These are phyloP conservation scores for Boletus coccyginus DNA, from an alignment of 768 basidiomycete species.

Conservation along the genomic window DNA sequence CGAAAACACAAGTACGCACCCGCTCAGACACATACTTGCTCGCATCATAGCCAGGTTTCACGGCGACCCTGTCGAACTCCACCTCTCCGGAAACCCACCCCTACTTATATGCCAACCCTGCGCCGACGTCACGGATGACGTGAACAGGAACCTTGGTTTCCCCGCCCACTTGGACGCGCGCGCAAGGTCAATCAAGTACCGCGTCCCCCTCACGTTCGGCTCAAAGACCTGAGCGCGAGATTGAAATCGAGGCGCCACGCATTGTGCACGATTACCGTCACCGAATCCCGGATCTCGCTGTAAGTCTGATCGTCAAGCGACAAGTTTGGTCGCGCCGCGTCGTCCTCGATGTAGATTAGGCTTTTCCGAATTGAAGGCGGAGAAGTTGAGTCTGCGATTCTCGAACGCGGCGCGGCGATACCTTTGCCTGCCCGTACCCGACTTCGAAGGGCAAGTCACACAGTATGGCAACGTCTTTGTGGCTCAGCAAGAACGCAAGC, in stretches of 20 bases:
- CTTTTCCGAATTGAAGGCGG: conserved; percentile 22
- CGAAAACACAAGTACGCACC: conserved; percentile 6
- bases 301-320: conserved; percentile 23
- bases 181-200: conserved; percentile 25
- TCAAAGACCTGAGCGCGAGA: conserved; percentile 51
- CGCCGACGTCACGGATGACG: conserved; percentile 35
- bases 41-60: conserved; percentile 37
- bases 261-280: conserved; percentile 41
- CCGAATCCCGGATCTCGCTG: conserved; percentile 26
- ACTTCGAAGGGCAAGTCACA: conserved; percentile 26
- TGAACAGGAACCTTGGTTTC: conserved; percentile 40
- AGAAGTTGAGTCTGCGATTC: conserved; percentile 26
- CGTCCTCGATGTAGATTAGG: conserved; percentile 30
- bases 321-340: conserved; percentile 19
- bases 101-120: conserved; percentile 13
- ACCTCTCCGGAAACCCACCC: no score
- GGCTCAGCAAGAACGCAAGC: conserved; percentile 36
- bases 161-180: conserved; percentile 24
- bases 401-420: conserved; percentile 19
- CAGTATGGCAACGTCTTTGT: conserved; percentile 27
- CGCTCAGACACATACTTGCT: conserved; percentile 30
- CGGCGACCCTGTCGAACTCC: conserved; percentile 24
- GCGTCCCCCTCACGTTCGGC: conserved; percentile 43
- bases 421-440: conserved; percentile 4
- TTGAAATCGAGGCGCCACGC: conserved; percentile 55